Percentiles rank a stretch among this genome's conserved stretches.
Conservation (phyloP, 164 flowering plant genomes). For the Saururus chinensis region DNA sequence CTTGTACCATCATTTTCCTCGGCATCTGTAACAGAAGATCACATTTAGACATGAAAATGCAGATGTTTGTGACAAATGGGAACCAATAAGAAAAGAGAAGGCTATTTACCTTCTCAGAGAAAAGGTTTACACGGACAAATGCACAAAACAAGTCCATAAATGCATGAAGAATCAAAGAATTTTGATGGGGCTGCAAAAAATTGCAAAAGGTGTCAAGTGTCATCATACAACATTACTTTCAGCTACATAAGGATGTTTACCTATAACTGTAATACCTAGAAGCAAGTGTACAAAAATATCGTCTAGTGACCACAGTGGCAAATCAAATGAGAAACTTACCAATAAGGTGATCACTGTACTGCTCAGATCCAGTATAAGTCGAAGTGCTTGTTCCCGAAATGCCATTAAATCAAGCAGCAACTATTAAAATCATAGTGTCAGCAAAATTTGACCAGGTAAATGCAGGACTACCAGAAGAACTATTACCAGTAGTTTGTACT, state of each 20-base stretch:
- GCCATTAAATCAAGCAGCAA: conserved; percentile 92
- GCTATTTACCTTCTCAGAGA: conserved; percentile 68
- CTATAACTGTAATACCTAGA: no score
- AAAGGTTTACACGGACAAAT: conserved; percentile 84
- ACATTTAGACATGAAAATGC: background rate
- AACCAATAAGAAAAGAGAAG: background rate
- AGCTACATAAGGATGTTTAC: no score
- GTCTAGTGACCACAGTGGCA: background rate
- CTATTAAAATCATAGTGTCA: conserved; percentile 22
- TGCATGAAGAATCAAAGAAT: conserved; percentile 86
- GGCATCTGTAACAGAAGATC: conserved; percentile 55
- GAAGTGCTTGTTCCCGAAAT: conserved; percentile 87
- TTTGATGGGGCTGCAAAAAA: conserved; percentile 93
- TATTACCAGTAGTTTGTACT: background rate
- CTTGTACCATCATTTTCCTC: conserved; percentile 94
- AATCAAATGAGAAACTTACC: conserved; percentile 46
- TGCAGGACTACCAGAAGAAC: background rate
- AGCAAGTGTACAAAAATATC: no score
- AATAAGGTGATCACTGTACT: conserved; percentile 94
- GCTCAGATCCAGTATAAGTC: conserved; percentile 89
- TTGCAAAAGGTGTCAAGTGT: background rate
- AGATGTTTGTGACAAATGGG: background rate
- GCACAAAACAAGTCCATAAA: conserved; percentile 98
- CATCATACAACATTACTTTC: conserved; percentile 5
- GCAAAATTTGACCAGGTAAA: background rate